Conservation (phyloP, 2,329 filamentous ascomycete species). For the Cytospora paraplurivora region DNA sequence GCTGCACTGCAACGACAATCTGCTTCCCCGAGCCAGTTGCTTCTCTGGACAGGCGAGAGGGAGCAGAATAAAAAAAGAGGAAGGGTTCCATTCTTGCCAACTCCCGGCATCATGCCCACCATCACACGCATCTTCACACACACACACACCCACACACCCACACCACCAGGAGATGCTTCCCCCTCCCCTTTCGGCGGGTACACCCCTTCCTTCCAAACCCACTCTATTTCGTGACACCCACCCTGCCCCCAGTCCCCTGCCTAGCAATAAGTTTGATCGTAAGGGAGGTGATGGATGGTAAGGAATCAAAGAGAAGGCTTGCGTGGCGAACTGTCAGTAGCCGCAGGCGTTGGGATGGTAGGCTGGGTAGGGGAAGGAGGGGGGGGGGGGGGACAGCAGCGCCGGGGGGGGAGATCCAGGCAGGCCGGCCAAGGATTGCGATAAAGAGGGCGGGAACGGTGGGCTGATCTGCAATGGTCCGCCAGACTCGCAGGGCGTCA, state of each 20-base stretch:
- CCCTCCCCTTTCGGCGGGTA: background rate
- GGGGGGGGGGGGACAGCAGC: too few species aligned
- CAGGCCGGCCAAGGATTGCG: background rate
- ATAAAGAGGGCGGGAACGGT: background rate
- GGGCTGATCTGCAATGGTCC: constrained; percentile 10
- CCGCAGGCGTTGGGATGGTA: constrained; percentile 4
- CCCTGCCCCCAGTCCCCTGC: background rate
- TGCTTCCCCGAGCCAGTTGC: constrained; percentile 12
- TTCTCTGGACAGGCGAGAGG: background rate
- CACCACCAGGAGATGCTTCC: background rate
- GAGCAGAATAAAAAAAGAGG: background rate
- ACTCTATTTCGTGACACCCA: constrained; percentile 1
- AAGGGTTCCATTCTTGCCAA: constrained; percentile 1
- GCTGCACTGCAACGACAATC: constrained; percentile 20
- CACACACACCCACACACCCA: too few species aligned
- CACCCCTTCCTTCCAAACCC: constrained; percentile 2
- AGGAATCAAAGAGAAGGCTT: background rate
- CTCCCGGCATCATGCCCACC: background rate
- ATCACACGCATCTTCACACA: background rate
- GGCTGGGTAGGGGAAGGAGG: too few species aligned
- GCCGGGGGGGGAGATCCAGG: too few species aligned
- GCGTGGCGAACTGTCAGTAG: constrained; percentile 5
- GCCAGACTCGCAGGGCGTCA: constrained; percentile 1
- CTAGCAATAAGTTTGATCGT: background rate
- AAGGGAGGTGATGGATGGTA: too few species aligned